A percentile compares a stretch with the other conserved stretches of the same genome.
These are phyloP conservation scores for Melanopsichium pennsylvanicum DNA, from an alignment of 1,284 basidiomycete species.

Conservation along the genomic window DNA sequence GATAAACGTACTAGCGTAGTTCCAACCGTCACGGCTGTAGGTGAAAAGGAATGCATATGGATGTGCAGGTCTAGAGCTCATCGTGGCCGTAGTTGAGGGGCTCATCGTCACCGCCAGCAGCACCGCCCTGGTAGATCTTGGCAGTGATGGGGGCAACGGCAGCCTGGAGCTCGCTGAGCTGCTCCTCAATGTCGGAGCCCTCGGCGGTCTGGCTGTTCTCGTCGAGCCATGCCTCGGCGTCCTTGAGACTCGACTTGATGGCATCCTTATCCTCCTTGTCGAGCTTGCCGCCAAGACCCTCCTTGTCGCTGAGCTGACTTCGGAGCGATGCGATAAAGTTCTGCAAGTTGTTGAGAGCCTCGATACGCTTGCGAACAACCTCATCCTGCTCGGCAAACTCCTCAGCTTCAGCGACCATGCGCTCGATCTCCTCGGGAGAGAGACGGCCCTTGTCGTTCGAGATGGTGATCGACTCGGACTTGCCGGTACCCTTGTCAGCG, in stretches of 20 bases:
- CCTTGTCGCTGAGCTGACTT: slow-evolving; percentile 63
- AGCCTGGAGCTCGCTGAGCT: slow-evolving; percentile 64
- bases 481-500: slow-evolving; percentile 65
- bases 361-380: slow-evolving; percentile 62
- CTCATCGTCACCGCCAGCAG: slow-evolving; percentile 55
- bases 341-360: slow-evolving; percentile 63
- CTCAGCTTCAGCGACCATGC: slow-evolving; percentile 65
- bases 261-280: slow-evolving; percentile 65
- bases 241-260: slow-evolving; percentile 63
- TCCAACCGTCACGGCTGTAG: slow-evolving; percentile 1
- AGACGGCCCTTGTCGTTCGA: slow-evolving; percentile 65
- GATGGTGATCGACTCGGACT: slow-evolving; percentile 64
- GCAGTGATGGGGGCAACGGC: slow-evolving; percentile 64
- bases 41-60: neutral
- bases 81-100: slow-evolving; percentile 63
- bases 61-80: slow-evolving; percentile 53
- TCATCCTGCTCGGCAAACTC: slow-evolving; percentile 65
- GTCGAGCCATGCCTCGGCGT: slow-evolving; percentile 64
- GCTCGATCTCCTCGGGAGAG: slow-evolving; percentile 62
- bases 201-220: slow-evolving; percentile 63
- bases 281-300: slow-evolving; percentile 65
- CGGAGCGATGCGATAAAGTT: slow-evolving; percentile 64
- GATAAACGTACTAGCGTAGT: neutral
- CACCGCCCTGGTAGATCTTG: slow-evolving; percentile 61
- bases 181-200: slow-evolving; percentile 65